Evolutionary conservation across 305 asterid species (phyloP).

Genomic region (Fraxinus greggii): DNA sequence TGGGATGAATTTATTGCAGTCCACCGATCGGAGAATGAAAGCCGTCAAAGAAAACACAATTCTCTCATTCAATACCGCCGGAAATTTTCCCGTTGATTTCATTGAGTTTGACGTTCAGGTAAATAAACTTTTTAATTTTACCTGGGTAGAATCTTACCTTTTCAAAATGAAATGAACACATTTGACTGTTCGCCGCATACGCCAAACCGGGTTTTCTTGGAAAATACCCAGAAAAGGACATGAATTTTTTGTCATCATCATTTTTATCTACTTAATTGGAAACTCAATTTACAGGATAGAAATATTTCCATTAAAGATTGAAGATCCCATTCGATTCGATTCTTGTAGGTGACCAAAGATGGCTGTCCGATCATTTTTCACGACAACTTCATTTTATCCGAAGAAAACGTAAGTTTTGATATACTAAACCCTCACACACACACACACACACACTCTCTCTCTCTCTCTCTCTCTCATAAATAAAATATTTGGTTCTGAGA

Average conservation of each 20-base stretch:
- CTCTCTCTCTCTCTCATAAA: background rate
- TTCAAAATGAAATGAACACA: background rate
- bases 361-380: conserved; percentile 88
- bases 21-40: conserved; percentile 74
- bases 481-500: background rate
- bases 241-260: background rate
- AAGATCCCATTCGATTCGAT: background rate
- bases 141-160: background rate
- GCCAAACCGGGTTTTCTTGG: conserved; percentile 3
- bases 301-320: background rate
- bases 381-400: conserved; percentile 78
- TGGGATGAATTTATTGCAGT: conserved; percentile 84
- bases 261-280: background rate
- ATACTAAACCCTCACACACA: background rate
- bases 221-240: background rate
- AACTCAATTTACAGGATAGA: background rate
- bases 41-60: conserved; percentile 80
- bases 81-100: conserved; percentile 60
- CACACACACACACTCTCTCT: no score
- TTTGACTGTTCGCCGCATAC: conserved; percentile 33
- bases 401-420: conserved; percentile 54
- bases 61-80: conserved; percentile 80
- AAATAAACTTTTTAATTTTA: background rate
- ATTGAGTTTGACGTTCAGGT: conserved; percentile 98
- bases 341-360: conserved; percentile 86